Conservation (phyloP, 805 yeast species). For the Kuraishia ogatae region DNA sequence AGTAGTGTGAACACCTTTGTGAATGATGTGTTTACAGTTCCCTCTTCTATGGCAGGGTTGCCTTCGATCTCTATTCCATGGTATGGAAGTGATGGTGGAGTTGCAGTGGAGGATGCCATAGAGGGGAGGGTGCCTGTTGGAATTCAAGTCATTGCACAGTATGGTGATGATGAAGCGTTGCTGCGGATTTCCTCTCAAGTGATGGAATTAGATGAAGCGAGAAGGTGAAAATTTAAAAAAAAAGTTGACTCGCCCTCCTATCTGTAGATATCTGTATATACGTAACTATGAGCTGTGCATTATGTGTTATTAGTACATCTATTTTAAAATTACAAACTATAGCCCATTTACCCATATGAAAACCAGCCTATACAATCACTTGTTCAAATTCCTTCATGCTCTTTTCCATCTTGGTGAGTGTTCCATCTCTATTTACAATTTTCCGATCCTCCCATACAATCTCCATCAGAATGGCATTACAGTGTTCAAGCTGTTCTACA, state of each 20-base stretch:
- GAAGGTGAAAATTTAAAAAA: not conserved
- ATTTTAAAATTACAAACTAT: not conserved
- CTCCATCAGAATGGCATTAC: constrained; percentile 64
- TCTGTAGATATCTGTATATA: too few species aligned
- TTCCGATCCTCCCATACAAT: constrained; percentile 62
- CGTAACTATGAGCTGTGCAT: not conserved
- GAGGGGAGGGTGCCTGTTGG: constrained; percentile 35
- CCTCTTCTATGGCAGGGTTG: constrained; percentile 85
- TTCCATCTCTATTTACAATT: constrained; percentile 32
- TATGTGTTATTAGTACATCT: not conserved
- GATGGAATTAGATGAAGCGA: not conserved
- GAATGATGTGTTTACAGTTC: constrained; percentile 82
- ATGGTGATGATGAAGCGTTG: constrained; percentile 66
- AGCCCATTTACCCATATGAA: not conserved
- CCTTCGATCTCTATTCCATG: constrained; percentile 81
- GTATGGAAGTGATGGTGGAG: constrained; percentile 14
- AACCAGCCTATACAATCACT: not conserved
- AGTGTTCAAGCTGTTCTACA: constrained; percentile 49
- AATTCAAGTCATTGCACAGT: constrained; percentile 79
- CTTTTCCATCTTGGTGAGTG: constrained; percentile 17
- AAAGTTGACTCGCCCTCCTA: too few species aligned
- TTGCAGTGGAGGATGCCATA: constrained; percentile 2
- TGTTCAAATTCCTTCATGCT: not conserved
- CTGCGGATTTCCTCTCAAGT: constrained; percentile 23
- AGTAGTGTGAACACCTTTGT: constrained; percentile 50